phyloP scores from a whole-genome alignment of 495 filamentous ascomycete genomes.

The Diplogelasinospora grovesii region DNA sequence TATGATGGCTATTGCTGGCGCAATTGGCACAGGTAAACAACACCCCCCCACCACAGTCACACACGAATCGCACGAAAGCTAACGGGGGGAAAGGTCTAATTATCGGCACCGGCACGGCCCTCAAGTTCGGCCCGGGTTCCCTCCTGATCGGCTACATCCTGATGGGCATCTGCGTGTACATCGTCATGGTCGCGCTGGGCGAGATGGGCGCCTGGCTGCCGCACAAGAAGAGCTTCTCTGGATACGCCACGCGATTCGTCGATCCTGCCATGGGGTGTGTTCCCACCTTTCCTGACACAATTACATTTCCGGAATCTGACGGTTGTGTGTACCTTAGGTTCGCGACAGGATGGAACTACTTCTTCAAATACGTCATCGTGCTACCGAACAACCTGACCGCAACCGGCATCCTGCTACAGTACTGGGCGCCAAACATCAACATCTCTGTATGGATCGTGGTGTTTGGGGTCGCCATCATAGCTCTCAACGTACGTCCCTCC shows the following conservation, averaged over 20 bases:
- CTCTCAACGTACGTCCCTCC: conserved; percentile 33
- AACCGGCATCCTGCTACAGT: conserved; percentile 61
- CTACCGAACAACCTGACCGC: conserved; percentile 76
- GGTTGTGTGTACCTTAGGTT: no score
- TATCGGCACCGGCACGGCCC: conserved; percentile 20
- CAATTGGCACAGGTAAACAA: conserved; percentile 59
- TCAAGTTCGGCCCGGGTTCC: conserved; percentile 49
- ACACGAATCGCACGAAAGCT: no score
- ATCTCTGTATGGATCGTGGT: conserved; percentile 68
- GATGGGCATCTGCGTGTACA: conserved; percentile 43
- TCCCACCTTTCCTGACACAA: no score
- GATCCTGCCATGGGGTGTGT: conserved; percentile 73
- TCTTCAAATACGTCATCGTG: conserved; percentile 62
- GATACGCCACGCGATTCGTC: conserved; percentile 70
- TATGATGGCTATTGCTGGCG: conserved; percentile 77
- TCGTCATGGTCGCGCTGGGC: conserved; percentile 43
- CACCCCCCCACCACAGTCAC: no score
- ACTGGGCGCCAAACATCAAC: conserved; percentile 63
- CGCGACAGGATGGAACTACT: conserved; percentile 37
- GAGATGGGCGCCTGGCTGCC: conserved; percentile 67
- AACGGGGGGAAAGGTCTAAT: conserved; percentile 13
- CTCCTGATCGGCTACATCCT: conserved; percentile 58
- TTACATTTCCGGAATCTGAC: no score
- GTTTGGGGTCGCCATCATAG: conserved; percentile 55
- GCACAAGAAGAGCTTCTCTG: conserved; percentile 47